Base-by-base conservation (phyloP, 2,329 filamentous ascomycete species). In the Sordariomycetes sp. region DNA sequence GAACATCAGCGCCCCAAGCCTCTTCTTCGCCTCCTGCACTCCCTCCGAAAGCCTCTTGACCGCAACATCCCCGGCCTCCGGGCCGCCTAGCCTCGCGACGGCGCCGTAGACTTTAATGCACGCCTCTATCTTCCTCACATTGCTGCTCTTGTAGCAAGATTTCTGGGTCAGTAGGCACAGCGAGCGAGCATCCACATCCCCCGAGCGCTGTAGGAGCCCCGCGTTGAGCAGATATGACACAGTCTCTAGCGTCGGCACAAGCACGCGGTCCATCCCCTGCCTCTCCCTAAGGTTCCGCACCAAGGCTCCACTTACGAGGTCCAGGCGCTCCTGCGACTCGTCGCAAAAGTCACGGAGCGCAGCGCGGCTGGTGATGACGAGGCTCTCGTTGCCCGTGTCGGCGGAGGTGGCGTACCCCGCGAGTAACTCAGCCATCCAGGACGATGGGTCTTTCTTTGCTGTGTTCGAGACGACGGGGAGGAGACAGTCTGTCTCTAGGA, bases 101-200 rank as follows among this genome's bases (percentile, higher is more conserved):
- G 82, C 83, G 2, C 84, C 81, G 69, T 96, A 97, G 13, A 94
- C 80, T 64, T 85, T 86, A 60, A 95, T 74, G 24, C 88, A 89
- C 0, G 89, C 87, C 66, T 89, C 81, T 1, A 97, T 76, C 68
- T 94, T 92, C 55, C 85, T 81, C 51, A 96, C 81, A 67, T 89
- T 94, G 22, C 86, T 83, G 1, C 86, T 87, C 70, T 91, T 92
- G 73, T 87, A 91, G 61, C 91, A 87, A 0, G 87, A 80, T 68
- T 86, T 90, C 65, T 95, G 89, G 3, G 86, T 81, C 39, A 83
- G 75, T 7, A 84, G 74, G 59, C 90, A 89, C 2, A 96, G 71
- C 7, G 69, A 75, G 60, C 81, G 81, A 66, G 75, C 67, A 61
- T 76, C 71, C 17, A 75, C 62, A 6, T 62, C 62, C 10, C 64